A percentile compares a stretch with the other conserved stretches of the same genome.
Conservation (phyloP, 805 yeast species). For the Ogataea corticis region DNA sequence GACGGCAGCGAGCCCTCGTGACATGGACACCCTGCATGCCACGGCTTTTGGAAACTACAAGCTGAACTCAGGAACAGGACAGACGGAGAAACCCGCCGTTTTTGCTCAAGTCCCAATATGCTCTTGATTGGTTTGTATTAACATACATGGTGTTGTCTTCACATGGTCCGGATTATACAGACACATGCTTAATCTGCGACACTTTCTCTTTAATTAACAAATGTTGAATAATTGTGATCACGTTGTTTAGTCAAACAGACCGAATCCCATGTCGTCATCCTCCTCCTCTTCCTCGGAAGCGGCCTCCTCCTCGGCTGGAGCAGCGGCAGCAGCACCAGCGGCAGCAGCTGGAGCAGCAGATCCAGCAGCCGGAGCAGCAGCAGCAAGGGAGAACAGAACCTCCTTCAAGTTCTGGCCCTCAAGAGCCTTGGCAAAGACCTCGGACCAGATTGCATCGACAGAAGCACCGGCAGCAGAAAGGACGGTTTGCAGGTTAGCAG, state of each 20-base stretch:
- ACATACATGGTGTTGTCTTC: constrained; percentile 6
- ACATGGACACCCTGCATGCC: too few species aligned
- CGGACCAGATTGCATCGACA: constrained; percentile 84
- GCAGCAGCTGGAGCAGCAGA: constrained; percentile 64
- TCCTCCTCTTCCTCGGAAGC: constrained; percentile 54
- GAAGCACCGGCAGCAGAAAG: constrained; percentile 81
- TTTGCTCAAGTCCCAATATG: background rate
- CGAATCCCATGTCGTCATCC: constrained; percentile 93
- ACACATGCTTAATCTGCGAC: too few species aligned
- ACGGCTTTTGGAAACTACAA: too few species aligned
- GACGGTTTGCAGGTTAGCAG: constrained; percentile 79
- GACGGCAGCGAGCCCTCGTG: too few species aligned
- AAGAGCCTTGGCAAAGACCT: constrained; percentile 85
- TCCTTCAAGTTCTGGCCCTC: constrained; percentile 83
- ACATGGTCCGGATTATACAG: background rate
- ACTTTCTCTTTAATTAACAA: constrained; percentile 2
- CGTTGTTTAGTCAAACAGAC: constrained; percentile 75
- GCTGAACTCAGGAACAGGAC: too few species aligned
- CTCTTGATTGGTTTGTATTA: constrained; percentile 5
- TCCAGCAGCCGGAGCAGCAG: constrained; percentile 75
- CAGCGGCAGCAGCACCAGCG: constrained; percentile 63
- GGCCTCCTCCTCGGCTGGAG: constrained; percentile 60
- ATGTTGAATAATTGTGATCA: constrained; percentile 2
- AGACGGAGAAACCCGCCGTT: background rate
- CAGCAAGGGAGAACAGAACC: constrained; percentile 57